Base-by-base conservation (phyloP, 164 flowering plant species). In the Aristolochia californica region DNA sequence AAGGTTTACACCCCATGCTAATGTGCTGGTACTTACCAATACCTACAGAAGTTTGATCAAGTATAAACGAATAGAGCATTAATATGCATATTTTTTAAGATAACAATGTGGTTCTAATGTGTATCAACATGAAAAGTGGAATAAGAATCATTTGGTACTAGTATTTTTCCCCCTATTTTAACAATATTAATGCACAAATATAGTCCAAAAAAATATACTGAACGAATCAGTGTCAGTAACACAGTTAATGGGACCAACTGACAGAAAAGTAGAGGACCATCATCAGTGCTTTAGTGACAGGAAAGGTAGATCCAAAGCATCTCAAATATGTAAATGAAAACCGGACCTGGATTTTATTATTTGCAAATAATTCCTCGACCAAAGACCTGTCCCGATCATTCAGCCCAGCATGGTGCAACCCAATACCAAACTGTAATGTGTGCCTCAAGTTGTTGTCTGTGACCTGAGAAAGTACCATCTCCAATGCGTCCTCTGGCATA, bases 1-100 rank as follows among this genome's bases (percentile, higher is more conserved):
- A 77, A 93, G 96, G 62, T 93, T 93, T 26, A 93, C 99, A 57
- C 99, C 97, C 99, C 99, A 93, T 34, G 99, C 99, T 64, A 89
- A 70, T 61, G 99, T 93, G 76, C 99, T 93, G 22, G 99, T 93
- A 63, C 90, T 87, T 62, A 93, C 93, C 79, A 93, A 77, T 45
- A 93, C 85, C 99, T 93, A 63, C 23, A 14, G 48, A 27, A 20
- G 64, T 14, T 38, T 43, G 53, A 48, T 13, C 49, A 28, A 20
- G 44, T 45, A 47, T 60, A 15, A 43, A 55, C 15, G 27, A 14
- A 53, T 22, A 61, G 20, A n/a, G 27, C 14, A 25, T 21, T 9
- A n/a, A 2, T 15, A 54, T 54, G 43, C 40, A 34, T 28, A 34
- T 5, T 34, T 34, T 12, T 34, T 5, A 34, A 34, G 1, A 34